Evolutionary conservation across 2,329 filamentous ascomycete genomes (phyloP).

Genomic region (Aspergillus sp.): DNA sequence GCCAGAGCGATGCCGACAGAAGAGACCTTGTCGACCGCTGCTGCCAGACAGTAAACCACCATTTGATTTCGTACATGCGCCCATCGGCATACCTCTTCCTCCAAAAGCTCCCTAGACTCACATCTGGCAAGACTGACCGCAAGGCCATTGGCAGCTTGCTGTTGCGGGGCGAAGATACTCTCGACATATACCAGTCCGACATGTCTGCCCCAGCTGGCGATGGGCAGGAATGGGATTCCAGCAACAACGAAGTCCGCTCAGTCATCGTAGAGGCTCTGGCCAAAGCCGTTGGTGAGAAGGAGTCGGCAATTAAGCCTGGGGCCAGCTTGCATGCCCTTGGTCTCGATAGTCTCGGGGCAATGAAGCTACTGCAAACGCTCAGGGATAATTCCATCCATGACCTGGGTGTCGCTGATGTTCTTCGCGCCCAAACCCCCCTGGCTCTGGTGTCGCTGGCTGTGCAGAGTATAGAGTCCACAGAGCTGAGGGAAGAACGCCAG

Average conservation of each 20-base stretch:
- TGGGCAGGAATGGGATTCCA: slow-evolving; percentile 1
- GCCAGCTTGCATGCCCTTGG: slow-evolving; percentile 26
- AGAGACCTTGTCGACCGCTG: background rate
- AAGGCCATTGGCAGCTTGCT: slow-evolving; percentile 16
- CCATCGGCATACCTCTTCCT: slow-evolving; percentile 25
- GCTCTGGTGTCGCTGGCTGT: slow-evolving; percentile 20
- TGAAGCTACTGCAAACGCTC: slow-evolving; percentile 33
- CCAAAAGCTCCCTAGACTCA: slow-evolving; percentile 22
- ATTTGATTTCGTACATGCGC: slow-evolving; percentile 26
- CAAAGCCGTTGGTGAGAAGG: slow-evolving; percentile 13
- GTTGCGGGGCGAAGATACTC: background rate
- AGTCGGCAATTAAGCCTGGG: slow-evolving; percentile 14
- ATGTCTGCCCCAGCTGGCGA: background rate
- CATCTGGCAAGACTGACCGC: slow-evolving; percentile 29
- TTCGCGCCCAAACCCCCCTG: slow-evolving; percentile 27
- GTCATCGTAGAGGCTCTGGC: slow-evolving; percentile 9
- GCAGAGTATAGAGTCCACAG: too few species aligned
- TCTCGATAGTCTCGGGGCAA: slow-evolving; percentile 37
- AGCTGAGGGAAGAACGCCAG: too few species aligned
- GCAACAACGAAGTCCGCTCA: background rate
- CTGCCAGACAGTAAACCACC: background rate
- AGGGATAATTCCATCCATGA: slow-evolving; percentile 25
- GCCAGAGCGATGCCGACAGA: slow-evolving; percentile 9
- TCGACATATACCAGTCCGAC: background rate
- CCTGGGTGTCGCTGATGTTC: slow-evolving; percentile 28